phyloP scores from a whole-genome alignment of 176 grass and related monocot species.

The Tillandsia leiboldiana region DNA sequence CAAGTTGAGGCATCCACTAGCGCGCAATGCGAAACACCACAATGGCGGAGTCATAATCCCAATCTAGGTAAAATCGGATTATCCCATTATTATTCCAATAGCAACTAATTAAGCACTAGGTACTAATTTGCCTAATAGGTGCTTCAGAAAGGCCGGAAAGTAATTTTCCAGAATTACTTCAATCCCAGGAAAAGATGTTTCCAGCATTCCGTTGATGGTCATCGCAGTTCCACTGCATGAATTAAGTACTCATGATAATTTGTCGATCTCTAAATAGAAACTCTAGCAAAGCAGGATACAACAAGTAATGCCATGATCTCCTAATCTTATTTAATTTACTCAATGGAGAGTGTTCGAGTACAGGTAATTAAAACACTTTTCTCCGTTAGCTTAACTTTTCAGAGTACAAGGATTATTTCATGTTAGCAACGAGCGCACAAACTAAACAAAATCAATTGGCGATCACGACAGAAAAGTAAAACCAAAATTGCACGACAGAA shows the following conservation, averaged over 20 bases:
- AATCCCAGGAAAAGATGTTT: constrained; percentile 76
- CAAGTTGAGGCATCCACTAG: constrained; percentile 85
- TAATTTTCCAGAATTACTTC: constrained; percentile 78
- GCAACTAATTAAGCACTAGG: constrained; percentile 75
- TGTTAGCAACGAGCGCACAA: too few relatives aligned
- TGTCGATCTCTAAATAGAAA: neutral
- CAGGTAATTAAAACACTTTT: too few relatives aligned
- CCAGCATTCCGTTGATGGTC: constrained; percentile 78
- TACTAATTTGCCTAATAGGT: constrained; percentile 63
- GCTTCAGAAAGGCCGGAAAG: constrained; percentile 75
- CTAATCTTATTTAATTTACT: neutral
- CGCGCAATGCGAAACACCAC: constrained; percentile 73
- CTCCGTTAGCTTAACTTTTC: too few relatives aligned
- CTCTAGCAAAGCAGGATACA: neutral
- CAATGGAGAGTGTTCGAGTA: neutral
- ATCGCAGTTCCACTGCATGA: constrained; percentile 78
- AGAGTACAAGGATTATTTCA: too few relatives aligned
- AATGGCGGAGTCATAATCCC: constrained; percentile 68
- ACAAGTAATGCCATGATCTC: neutral
- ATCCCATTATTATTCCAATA: constrained; percentile 72
- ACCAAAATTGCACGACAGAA: too few relatives aligned
- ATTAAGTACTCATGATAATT: constrained; percentile 5
- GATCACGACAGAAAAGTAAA: too few relatives aligned
- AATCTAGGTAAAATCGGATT: constrained; percentile 94
- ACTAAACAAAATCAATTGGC: too few relatives aligned